A percentile compares a stretch with the other conserved stretches of the same genome.
Evolutionary conservation across 495 filamentous ascomycete genomes (phyloP).

Genomic region (Recurvomyces mirabilis): DNA sequence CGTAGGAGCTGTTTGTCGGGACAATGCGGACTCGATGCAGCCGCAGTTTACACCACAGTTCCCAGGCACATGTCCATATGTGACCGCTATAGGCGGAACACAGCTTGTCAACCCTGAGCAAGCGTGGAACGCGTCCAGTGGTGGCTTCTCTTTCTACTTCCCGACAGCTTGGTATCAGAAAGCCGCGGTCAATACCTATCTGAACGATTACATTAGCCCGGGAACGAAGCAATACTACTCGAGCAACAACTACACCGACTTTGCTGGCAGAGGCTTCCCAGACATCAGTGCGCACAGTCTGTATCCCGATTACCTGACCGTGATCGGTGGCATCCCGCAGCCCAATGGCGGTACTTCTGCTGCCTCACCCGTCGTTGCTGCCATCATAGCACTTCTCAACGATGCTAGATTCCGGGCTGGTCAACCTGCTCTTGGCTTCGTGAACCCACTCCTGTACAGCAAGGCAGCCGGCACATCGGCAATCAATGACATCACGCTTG

Average conservation of each 20-base stretch:
- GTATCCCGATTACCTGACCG: constrained; percentile 30
- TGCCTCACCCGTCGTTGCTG: constrained; percentile 51
- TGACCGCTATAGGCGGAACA: constrained; percentile 64
- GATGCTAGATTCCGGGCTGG: constrained; percentile 48
- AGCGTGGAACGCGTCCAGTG: constrained; percentile 45
- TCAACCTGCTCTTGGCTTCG: constrained; percentile 51
- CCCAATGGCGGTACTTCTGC: constrained; percentile 54
- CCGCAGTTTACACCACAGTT: constrained; percentile 59
- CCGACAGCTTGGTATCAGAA: constrained; percentile 51
- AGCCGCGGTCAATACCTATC: constrained; percentile 44
- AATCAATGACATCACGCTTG: constrained; percentile 8
- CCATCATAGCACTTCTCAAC: constrained; percentile 55
- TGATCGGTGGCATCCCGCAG: constrained; percentile 40
- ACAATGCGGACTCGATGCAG: constrained; percentile 56
- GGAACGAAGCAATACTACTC: constrained; percentile 36
- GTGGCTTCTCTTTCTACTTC: constrained; percentile 61
- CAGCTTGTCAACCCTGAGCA: constrained; percentile 46
- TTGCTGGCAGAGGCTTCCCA: constrained; percentile 56
- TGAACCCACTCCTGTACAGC: constrained; percentile 42
- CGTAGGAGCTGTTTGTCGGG: constrained; percentile 52
- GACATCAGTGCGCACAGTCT: constrained; percentile 57
- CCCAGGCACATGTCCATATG: constrained; percentile 62
- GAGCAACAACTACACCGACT: constrained; percentile 32
- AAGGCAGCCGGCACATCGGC: constrained; percentile 20
- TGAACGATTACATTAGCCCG: constrained; percentile 37